Percentiles rank a stretch among this genome's conserved stretches.
phyloP scores from a whole-genome alignment of 441 rosid species.

The Raphanus hybrid region DNA sequence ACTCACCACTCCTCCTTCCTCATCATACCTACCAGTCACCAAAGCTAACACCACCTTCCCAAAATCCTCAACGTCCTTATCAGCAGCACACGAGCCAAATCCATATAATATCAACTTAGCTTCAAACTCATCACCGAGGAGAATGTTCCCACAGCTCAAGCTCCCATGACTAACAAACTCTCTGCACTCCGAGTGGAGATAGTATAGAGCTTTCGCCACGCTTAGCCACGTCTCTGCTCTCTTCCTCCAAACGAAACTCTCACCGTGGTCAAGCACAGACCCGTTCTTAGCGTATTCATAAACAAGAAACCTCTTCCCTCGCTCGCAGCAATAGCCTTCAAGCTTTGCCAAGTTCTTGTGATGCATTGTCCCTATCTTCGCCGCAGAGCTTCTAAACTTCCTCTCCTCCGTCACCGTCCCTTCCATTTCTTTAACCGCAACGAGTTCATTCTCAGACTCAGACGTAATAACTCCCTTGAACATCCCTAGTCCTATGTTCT shows the following conservation, averaged over 20 bases:
- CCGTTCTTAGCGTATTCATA: constrained; percentile 71
- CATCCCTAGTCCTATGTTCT: constrained; percentile 59
- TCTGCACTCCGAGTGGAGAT: constrained; percentile 76
- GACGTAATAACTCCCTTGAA: constrained; percentile 63
- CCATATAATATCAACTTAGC: constrained; percentile 78
- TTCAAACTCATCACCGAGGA: constrained; percentile 65
- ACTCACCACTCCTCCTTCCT: constrained; percentile 21
- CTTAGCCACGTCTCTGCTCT: constrained; percentile 58
- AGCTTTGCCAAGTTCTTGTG: constrained; percentile 77
- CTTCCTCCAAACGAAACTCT: constrained; percentile 68
- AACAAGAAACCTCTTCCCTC: constrained; percentile 59
- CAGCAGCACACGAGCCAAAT: constrained; percentile 50
- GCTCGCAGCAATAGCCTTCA: constrained; percentile 77
- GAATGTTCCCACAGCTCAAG: constrained; percentile 67
- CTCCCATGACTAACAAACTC: constrained; percentile 82
- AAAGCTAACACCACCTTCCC: constrained; percentile 62
- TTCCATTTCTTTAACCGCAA: constrained; percentile 63
- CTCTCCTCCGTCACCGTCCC: constrained; percentile 52
- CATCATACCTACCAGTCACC: constrained; percentile 54
- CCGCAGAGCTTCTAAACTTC: constrained; percentile 70
- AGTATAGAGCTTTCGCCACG: constrained; percentile 72
- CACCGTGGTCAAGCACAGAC: constrained; percentile 58
- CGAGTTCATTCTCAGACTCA: constrained; percentile 47
- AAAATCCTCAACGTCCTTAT: constrained; percentile 73
- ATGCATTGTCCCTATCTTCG: constrained; percentile 73